Percentiles rank a stretch among this genome's conserved stretches.
phyloP scores from a whole-genome alignment of 148 eudicot genomes.

The Linanthus parryae region DNA sequence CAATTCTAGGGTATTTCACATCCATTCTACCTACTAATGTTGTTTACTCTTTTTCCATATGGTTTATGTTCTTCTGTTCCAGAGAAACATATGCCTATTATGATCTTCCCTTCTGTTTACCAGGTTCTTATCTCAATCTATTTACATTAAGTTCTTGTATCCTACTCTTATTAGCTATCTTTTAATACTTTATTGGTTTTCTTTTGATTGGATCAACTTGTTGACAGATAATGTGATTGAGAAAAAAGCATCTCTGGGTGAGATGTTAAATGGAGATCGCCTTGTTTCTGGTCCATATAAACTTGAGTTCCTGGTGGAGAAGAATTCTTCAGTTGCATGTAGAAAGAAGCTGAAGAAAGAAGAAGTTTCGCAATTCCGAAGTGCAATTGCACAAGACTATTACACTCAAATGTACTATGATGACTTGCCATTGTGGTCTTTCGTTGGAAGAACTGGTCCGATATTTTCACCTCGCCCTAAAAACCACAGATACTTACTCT shows the following conservation, averaged over 20 bases:
- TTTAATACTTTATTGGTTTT: not conserved
- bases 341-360: constrained; percentile 18
- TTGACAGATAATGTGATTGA: constrained; percentile 12
- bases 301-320: constrained; percentile 12
- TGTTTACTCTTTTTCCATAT: not conserved
- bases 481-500: constrained; percentile 5
- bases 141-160: not conserved
- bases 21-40: not conserved
- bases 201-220: not conserved
- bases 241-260: constrained; percentile 22
- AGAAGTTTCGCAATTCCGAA: constrained; percentile 21
- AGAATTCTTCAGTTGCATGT: constrained; percentile 15
- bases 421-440: constrained; percentile 19
- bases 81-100: constrained; percentile 25
- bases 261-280: constrained; percentile 21
- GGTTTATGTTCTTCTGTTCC: not conserved
- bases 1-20: no score
- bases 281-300: constrained; percentile 15
- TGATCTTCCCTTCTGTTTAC: constrained; percentile 21
- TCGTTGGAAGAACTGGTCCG: not conserved
- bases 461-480: not conserved
- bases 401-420: constrained; percentile 16
- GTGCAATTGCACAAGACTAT: constrained; percentile 17
- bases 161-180: not conserved
- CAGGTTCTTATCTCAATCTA: constrained; percentile 10